phyloP scores from a whole-genome alignment of 257 asterid species.

The Primulina eburnea region DNA sequence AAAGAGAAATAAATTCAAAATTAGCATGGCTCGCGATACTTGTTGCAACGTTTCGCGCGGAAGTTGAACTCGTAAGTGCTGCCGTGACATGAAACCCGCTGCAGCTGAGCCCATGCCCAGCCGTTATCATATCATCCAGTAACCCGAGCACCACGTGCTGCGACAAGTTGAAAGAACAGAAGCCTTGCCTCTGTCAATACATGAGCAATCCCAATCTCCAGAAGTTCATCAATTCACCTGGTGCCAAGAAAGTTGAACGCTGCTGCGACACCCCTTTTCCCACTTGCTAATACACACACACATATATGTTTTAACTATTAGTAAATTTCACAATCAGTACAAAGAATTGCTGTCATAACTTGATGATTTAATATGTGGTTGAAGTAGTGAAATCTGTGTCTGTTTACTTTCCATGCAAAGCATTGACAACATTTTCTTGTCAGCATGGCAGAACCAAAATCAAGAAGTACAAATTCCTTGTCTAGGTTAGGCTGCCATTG shows the following conservation, averaged over 20 bases:
- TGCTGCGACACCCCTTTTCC: conserved; percentile 75
- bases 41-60: conserved; percentile 33
- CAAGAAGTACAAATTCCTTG: neutral
- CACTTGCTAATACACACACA: neutral
- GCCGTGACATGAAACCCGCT: conserved; percentile 68
- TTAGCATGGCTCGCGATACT: conserved; percentile 27
- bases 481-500: neutral
- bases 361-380: neutral
- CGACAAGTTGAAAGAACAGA: conserved; percentile 61
- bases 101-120: conserved; percentile 75
- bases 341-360: neutral
- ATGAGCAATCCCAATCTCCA: conserved; percentile 66
- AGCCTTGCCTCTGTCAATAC: conserved; percentile 76
- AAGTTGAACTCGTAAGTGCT: conserved; percentile 32
- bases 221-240: conserved; percentile 70
- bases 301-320: neutral
- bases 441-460: neutral
- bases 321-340: neutral
- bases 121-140: conserved; percentile 55
- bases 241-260: conserved; percentile 67
- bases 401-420: neutral
- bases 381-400: neutral
- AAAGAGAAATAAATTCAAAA: conserved; percentile 31
- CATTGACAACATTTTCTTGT: neutral
- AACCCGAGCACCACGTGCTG: conserved; percentile 57